Percentiles rank a stretch among this genome's conserved stretches.
Evolutionary conservation across 202 grass and related monocot species (phyloP).

Genomic region (Zizania palustris): DNA sequence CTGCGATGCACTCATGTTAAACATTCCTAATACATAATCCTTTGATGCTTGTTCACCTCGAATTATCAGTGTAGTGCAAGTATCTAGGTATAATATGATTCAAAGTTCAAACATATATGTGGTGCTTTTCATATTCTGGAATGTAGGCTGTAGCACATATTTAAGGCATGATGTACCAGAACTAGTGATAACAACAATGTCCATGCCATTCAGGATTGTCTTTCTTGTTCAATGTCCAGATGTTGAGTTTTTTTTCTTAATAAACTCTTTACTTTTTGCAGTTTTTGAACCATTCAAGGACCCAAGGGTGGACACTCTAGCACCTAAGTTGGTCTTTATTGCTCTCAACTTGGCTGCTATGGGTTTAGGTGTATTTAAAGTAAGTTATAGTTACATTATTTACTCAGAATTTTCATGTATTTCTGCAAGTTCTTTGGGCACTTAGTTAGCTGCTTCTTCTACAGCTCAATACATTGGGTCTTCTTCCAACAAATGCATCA

Average conservation of each 20-base stretch:
- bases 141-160: not conserved
- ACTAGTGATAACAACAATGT: not conserved
- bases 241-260: slow-evolving; percentile 4
- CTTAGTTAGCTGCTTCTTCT: slow-evolving; percentile 37
- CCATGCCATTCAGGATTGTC: slow-evolving; percentile 19
- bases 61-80: slow-evolving; percentile 11
- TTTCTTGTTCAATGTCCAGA: not conserved
- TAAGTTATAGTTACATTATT: slow-evolving; percentile 38
- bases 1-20: not conserved
- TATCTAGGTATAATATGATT: no score
- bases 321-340: slow-evolving; percentile 86
- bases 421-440: slow-evolving; percentile 3
- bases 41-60: not conserved
- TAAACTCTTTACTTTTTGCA: slow-evolving; percentile 46
- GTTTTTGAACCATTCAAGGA: slow-evolving; percentile 99
- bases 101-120: no score
- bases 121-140: not conserved
- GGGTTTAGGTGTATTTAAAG: slow-evolving; percentile 95
- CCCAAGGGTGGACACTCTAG: slow-evolving; percentile 76
- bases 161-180: not conserved
- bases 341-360: slow-evolving; percentile 93
- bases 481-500: slow-evolving; percentile 96
- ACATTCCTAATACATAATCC: not conserved
- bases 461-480: slow-evolving; percentile 96
- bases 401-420: slow-evolving; percentile 4